Percentiles rank a stretch among this genome's conserved stretches.
Evolutionary conservation across 1,284 basidiomycete species (phyloP).

Genomic region (Thecaphora thlaspeos): DNA sequence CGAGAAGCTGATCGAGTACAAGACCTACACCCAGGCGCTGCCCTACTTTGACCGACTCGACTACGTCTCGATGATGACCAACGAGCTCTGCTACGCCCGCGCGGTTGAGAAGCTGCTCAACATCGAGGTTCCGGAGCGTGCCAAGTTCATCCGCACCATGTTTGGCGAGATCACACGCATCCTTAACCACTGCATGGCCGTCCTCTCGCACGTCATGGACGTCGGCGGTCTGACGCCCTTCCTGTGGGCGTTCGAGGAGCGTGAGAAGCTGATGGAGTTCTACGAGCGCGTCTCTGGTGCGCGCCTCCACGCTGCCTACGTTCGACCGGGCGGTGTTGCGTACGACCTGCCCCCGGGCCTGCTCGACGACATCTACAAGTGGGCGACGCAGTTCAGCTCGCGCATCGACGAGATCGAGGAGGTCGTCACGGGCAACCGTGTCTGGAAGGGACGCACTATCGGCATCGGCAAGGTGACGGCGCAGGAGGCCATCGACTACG

Average conservation of each 20-base stretch:
- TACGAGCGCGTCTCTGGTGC: constrained; percentile 98
- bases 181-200: constrained; percentile 96
- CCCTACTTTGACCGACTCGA: constrained; percentile 99
- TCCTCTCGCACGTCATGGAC: constrained; percentile 73
- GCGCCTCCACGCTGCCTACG: constrained; percentile 94
- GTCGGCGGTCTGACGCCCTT: constrained; percentile 98
- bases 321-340: constrained; percentile 95
- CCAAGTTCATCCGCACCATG: constrained; percentile 96
- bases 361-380: constrained; percentile 94
- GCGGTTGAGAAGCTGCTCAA: constrained; percentile 98
- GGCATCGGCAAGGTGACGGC: constrained; percentile 89
- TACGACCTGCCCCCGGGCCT: constrained; percentile 95
- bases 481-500: constrained; percentile 86
- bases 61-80: constrained; percentile 85
- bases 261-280: constrained; percentile 99
- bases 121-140: constrained; percentile 96
- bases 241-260: constrained; percentile 99
- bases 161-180: constrained; percentile 97
- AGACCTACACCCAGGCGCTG: constrained; percentile 96
- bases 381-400: constrained; percentile 89
- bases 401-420: constrained; percentile 97
- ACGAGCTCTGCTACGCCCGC: constrained; percentile 80
- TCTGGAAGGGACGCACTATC: constrained; percentile 94
- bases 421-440: constrained; percentile 93
- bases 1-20: constrained; percentile 98